A percentile compares a stretch with the other conserved stretches of the same genome.
phyloP scores from a whole-genome alignment of 164 flowering plant species.

The Macadamia tetraphylla region DNA sequence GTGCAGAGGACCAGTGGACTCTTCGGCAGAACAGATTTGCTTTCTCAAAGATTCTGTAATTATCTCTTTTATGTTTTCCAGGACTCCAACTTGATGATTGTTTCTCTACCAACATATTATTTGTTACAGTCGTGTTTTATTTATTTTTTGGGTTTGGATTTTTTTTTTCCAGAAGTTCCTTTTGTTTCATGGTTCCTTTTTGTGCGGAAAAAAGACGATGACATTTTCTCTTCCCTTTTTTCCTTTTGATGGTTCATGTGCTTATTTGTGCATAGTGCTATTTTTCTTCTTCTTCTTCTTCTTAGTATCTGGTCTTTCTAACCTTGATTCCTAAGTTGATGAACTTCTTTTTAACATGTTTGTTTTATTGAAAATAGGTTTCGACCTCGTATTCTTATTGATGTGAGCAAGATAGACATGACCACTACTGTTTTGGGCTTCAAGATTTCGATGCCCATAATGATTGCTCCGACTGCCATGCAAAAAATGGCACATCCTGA shows the following conservation, averaged over 20 bases:
- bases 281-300: background rate
- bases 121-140: background rate
- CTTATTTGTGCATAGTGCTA: background rate
- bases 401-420: slow-evolving; percentile 79
- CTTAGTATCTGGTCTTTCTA: background rate
- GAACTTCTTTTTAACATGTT: slow-evolving; percentile 6
- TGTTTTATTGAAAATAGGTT: slow-evolving; percentile 39
- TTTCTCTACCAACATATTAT: background rate
- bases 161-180: background rate
- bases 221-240: background rate
- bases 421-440: slow-evolving; percentile 67
- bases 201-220: background rate
- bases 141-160: background rate
- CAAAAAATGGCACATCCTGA: slow-evolving; percentile 96
- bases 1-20: slow-evolving; percentile 97
- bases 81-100: background rate
- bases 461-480: slow-evolving; percentile 91
- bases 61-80: background rate
- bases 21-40: slow-evolving; percentile 72
- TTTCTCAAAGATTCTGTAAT: slow-evolving; percentile 80
- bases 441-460: slow-evolving; percentile 92
- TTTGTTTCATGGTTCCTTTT: background rate
- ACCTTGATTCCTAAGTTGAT: background rate
- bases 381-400: slow-evolving; percentile 79
- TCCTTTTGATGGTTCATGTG: background rate